A percentile compares a stretch with the other conserved stretches of the same genome.
These are phyloP conservation scores for Coniosporium tulheliwenetii DNA, from an alignment of 2,329 filamentous ascomycete genomes.

Conservation along the genomic window DNA sequence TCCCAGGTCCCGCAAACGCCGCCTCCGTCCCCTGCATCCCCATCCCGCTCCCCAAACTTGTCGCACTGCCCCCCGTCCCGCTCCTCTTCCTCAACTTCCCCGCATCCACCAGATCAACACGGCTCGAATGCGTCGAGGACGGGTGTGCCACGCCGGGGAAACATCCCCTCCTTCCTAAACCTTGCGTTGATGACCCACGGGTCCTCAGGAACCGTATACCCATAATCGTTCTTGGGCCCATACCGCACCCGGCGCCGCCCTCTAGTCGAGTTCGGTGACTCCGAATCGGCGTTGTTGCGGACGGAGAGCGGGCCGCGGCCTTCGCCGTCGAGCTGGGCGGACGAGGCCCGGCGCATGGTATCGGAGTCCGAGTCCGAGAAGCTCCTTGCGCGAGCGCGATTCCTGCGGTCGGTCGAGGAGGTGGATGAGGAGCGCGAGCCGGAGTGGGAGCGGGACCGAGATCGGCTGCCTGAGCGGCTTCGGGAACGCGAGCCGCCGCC, in stretches of 20 bases:
- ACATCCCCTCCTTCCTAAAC: conserved; percentile 70
- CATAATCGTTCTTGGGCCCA: conserved; percentile 33
- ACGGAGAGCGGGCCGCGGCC: conserved; percentile 4
- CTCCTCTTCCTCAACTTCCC: conserved; percentile 10
- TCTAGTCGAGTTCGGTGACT: conserved; percentile 4
- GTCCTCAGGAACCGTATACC: conserved; percentile 80
- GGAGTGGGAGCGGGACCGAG: conserved; percentile 4
- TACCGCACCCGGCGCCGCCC: conserved; percentile 24
- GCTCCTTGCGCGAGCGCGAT: neutral
- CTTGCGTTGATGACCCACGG: conserved; percentile 90
- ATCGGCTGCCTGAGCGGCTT: conserved; percentile 17
- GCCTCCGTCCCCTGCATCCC: neutral
- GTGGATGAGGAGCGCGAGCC: conserved; percentile 2
- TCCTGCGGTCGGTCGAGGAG: neutral
- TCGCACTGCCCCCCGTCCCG: conserved; percentile 12
- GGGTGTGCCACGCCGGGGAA: conserved; percentile 33
- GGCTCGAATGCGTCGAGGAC: conserved; percentile 31
- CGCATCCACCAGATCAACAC: conserved; percentile 24
- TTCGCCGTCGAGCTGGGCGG: conserved; percentile 1
- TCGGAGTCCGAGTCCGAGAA: conserved; percentile 5
- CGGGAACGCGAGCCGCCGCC: conserved; percentile 21
- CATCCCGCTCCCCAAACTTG: conserved; percentile 2
- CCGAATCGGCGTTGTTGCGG: neutral
- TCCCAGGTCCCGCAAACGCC: neutral
- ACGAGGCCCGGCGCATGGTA: conserved; percentile 1